Conservation (phyloP, 805 yeast species). For the Candida pini region DNA sequence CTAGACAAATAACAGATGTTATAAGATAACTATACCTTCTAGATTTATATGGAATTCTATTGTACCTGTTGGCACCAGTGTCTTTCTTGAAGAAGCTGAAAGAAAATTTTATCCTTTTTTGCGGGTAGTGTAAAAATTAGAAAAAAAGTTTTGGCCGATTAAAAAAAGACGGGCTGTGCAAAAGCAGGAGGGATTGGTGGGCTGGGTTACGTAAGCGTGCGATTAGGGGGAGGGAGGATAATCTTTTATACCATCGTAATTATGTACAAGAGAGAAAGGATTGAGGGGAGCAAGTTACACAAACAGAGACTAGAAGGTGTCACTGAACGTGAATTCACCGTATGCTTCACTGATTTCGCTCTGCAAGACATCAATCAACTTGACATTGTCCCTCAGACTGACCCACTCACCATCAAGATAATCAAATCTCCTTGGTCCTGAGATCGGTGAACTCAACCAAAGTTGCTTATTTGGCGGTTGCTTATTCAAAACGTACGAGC, state of each 20-base stretch:
- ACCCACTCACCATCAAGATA: conserved; percentile 71
- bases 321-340: conserved; percentile 16
- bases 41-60: too few relatives aligned
- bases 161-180: too few relatives aligned
- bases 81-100: too few relatives aligned
- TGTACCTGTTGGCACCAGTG: too few relatives aligned
- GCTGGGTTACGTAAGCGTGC: too few relatives aligned
- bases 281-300: not conserved
- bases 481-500: conserved; percentile 88
- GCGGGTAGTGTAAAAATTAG: too few relatives aligned
- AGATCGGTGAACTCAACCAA: conserved; percentile 90
- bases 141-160: too few relatives aligned
- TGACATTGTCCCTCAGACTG: conserved; percentile 60
- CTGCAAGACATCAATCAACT: conserved; percentile 41
- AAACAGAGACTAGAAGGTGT: conserved; percentile 1
- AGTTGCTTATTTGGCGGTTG: conserved; percentile 97
- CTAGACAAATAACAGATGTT: too few relatives aligned
- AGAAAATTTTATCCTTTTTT: too few relatives aligned
- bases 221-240: too few relatives aligned
- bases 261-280: not conserved
- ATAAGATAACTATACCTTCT: too few relatives aligned
- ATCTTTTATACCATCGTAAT: not conserved
- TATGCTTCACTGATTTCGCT: conserved; percentile 39
- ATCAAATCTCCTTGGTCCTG: conserved; percentile 90
- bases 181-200: too few relatives aligned